Conservation (phyloP, 2,329 filamentous ascomycete species). For the Colletotrichum plurivorum region DNA sequence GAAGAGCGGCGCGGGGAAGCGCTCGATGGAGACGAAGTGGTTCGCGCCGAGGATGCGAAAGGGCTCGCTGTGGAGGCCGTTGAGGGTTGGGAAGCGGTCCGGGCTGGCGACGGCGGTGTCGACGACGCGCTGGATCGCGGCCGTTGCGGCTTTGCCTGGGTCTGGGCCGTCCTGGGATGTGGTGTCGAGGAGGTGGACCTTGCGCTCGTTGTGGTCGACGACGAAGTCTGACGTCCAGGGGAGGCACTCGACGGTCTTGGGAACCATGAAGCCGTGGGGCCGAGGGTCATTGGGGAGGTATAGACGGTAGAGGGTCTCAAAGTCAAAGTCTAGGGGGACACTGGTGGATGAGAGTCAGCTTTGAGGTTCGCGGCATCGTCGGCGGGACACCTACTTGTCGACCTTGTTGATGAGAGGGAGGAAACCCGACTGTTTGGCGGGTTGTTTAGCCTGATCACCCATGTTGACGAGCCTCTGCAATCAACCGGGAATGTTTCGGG, state of each 20-base stretch:
- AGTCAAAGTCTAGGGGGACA: slow-evolving; percentile 61
- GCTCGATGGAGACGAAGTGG: slow-evolving; percentile 66
- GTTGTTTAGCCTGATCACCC: neutral
- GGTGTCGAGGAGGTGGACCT: slow-evolving; percentile 50
- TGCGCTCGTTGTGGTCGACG: slow-evolving; percentile 50
- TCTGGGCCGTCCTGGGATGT: slow-evolving; percentile 42
- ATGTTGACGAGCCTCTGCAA: neutral
- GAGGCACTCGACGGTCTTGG: slow-evolving; percentile 60
- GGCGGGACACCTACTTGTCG: slow-evolving; percentile 55
- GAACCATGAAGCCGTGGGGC: slow-evolving; percentile 65
- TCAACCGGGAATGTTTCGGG: too few species aligned
- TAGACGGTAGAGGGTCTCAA: slow-evolving; percentile 61
- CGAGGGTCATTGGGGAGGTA: slow-evolving; percentile 59
- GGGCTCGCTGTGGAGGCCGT: slow-evolving; percentile 58
- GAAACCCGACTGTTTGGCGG: neutral
- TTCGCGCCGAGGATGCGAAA: slow-evolving; percentile 57
- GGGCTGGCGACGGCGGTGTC: slow-evolving; percentile 51
- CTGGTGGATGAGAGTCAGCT: slow-evolving; percentile 46
- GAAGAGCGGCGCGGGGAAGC: slow-evolving; percentile 74
- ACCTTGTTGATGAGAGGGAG: slow-evolving; percentile 53
- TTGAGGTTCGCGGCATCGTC: neutral
- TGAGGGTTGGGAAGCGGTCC: slow-evolving; percentile 54
- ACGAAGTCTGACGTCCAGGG: slow-evolving; percentile 60
- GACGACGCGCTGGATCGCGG: slow-evolving; percentile 56
- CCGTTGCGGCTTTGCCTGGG: slow-evolving; percentile 50